Evolutionary conservation across 1,284 basidiomycete genomes (phyloP).

Genomic region (Trichosporon inkin): DNA sequence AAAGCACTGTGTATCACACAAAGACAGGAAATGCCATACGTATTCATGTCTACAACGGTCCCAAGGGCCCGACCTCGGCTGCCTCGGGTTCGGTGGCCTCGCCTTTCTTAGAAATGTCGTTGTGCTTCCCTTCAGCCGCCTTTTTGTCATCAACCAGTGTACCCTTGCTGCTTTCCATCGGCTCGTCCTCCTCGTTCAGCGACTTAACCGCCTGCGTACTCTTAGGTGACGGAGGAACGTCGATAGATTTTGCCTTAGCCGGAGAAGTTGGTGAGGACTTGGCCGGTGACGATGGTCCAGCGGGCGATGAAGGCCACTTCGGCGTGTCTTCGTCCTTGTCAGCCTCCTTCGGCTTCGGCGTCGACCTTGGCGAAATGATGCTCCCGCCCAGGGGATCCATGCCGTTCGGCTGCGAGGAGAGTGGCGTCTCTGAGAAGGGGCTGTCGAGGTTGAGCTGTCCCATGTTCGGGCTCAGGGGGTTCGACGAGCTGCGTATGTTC

Average conservation of each 20-base stretch:
- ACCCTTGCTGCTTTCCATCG: conserved; percentile 1
- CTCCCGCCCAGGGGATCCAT: background rate
- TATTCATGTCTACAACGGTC: conserved; percentile 25
- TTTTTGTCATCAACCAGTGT: background rate
- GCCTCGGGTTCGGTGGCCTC: background rate
- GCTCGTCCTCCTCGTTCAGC: conserved; percentile 11
- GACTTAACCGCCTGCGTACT: conserved; percentile 7
- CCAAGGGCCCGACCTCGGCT: conserved; percentile 13
- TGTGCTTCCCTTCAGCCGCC: background rate
- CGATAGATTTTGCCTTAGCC: background rate
- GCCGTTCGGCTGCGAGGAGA: background rate
- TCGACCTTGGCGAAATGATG: background rate
- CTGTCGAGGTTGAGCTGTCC: conserved; percentile 6
- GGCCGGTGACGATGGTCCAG: conserved; percentile 9
- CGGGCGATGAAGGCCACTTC: conserved; percentile 8
- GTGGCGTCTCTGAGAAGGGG: conserved; percentile 1
- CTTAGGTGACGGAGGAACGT: conserved; percentile 3
- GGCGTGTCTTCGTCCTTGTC: background rate
- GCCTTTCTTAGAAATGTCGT: background rate
- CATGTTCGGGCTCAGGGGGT: conserved; percentile 1
- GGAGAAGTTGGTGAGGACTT: conserved; percentile 1
- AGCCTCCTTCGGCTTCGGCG: background rate
- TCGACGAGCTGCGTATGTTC: background rate
- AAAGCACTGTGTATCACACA: no score
- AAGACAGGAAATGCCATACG: background rate